Conservation (phyloP, 371 early-diverging fungal species). For the Mortierella sp. region DNA sequence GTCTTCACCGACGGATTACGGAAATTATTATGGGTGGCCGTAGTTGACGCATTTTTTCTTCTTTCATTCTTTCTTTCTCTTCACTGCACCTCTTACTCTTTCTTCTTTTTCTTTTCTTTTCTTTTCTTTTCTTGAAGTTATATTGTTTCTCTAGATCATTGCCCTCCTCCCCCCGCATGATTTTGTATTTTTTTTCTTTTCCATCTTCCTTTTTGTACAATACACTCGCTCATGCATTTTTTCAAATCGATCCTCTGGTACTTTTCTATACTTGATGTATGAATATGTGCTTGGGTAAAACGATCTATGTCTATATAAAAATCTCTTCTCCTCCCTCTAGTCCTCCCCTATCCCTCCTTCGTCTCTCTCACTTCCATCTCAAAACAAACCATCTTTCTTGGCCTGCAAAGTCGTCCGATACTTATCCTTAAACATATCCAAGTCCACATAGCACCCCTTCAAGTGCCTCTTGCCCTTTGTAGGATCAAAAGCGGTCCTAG, state of each 20-base stretch:
- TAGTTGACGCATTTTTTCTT: background rate
- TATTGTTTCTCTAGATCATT: background rate
- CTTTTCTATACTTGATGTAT: too few species aligned
- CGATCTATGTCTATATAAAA: background rate
- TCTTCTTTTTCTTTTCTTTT: background rate
- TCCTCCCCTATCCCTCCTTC: background rate
- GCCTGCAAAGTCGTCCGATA: constrained; percentile 46
- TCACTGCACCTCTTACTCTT: background rate
- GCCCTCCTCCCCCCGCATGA: background rate
- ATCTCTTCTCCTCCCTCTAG: background rate
- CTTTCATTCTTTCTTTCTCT: background rate
- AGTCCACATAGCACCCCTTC: constrained; percentile 85
- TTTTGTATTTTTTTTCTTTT: background rate
- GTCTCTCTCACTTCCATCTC: background rate
- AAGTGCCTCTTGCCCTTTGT: constrained; percentile 81
- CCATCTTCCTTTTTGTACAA: background rate
- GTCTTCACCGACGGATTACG: background rate
- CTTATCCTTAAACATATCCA: constrained; percentile 86
- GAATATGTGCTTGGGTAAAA: background rate
- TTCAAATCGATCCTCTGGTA: background rate
- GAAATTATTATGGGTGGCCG: background rate
- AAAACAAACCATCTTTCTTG: constrained; percentile 32
- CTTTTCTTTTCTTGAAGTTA: background rate
- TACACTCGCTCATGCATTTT: background rate
- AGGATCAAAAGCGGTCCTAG: constrained; percentile 84